Evolutionary conservation across 2,329 filamentous ascomycete species (phyloP), one percentile per base, ranked within the genome.

Genomic region (Colletotrichum lentis): DNA sequence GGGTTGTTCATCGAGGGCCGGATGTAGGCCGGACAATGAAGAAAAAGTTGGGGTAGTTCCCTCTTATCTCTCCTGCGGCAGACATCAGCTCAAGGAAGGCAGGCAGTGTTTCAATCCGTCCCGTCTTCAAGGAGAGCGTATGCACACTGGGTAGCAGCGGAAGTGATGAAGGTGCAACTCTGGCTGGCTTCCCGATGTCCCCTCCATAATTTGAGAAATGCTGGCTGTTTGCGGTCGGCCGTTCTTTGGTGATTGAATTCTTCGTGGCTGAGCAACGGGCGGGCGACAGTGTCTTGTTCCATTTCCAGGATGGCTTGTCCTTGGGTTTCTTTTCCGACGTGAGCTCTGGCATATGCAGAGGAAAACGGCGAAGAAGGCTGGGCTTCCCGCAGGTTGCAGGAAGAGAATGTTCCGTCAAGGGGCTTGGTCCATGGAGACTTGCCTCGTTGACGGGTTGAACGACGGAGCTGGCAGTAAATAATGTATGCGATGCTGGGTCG

Each of bases 21-120:
- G 10, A 31, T 35, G 27, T 18, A 62, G 41, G 27, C 24, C 47
- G 6, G 31, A 35, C 31, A 35, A 35, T 10, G 8, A 35, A 35
- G 31, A 35, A 35, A 35, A 35, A 35, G 31, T 35, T 35, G 31
- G 31, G 31, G 20, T 49, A 58, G 49, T 60, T 68, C 59, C 49
- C 54, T 68, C 61, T 55, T 35, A 64, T 60, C 60, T 64, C 57
- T 16, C 27, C 14, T 49, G 61, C 47, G 54, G 22, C 54, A 60
- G 61, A 65, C 54, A 68, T 68, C 61, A 65, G 61, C 47, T 54
- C n/a, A 60, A 60, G 55, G 49, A 65, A 60, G 61, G 54, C 54
- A 60, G 61, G 54, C 54, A 43, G 46, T 35, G 61, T 60, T 68
- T 68, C 65, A 65, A 68, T 49, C 50, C 61, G 61, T 68, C 61